Evolutionary conservation across 129 eudicot genomes (phyloP).

Genomic region (Pseudognaphalium luteoalbum): DNA sequence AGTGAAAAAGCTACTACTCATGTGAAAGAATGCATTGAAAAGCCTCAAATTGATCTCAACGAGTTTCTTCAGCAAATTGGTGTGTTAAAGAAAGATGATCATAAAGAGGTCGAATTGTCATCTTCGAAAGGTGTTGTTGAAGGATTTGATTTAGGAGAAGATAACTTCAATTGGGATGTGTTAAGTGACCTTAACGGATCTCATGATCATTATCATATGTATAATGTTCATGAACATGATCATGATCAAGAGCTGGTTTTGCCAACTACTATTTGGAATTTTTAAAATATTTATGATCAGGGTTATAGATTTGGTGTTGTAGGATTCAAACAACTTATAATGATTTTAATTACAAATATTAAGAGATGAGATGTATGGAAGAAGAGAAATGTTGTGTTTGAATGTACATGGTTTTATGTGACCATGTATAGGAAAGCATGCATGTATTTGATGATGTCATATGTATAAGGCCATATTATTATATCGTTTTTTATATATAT

Average conservation of each 20-base stretch:
- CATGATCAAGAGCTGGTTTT: slow-evolving; percentile 54
- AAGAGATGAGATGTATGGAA: slow-evolving; percentile 11
- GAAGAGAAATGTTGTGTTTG: slow-evolving; percentile 17
- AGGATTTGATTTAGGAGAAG: slow-evolving; percentile 4
- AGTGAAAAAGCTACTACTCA: slow-evolving; percentile 25
- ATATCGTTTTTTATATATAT: neutral
- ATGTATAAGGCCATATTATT: neutral
- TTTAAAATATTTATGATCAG: slow-evolving; percentile 23
- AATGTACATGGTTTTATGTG: neutral
- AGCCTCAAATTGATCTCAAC: slow-evolving; percentile 92
- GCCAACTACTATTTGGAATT: slow-evolving; percentile 72
- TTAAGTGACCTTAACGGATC: slow-evolving; percentile 54
- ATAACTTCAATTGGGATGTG: slow-evolving; percentile 70
- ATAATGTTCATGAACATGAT: slow-evolving; percentile 39
- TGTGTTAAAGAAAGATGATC: slow-evolving; percentile 54
- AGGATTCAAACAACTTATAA: slow-evolving; percentile 12
- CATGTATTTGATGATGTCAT: neutral
- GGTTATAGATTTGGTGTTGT: neutral
- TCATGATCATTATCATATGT: slow-evolving; percentile 39
- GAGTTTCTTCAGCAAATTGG: slow-evolving; percentile 96
- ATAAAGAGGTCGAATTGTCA: slow-evolving; percentile 45
- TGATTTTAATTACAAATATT: neutral
- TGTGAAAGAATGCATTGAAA: slow-evolving; percentile 44
- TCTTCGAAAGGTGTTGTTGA: slow-evolving; percentile 40
- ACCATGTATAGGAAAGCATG: slow-evolving; percentile 4